Evolutionary conservation across 2,329 filamentous ascomycete genomes (phyloP), one percentile per base, ranked within the genome.

Genomic region (Cladophialophora bantiana): DNA sequence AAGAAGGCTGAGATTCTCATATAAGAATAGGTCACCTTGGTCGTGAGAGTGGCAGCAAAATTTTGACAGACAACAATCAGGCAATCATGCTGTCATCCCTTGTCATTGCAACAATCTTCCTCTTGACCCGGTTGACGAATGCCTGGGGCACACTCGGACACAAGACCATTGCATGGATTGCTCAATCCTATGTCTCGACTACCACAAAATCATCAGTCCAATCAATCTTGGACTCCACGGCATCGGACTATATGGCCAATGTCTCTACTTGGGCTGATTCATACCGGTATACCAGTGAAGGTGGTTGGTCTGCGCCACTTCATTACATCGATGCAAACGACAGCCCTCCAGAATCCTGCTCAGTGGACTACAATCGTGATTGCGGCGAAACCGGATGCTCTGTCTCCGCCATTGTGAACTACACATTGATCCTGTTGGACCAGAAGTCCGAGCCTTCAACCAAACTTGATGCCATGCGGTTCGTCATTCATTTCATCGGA

Each of bases 61-160:
- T 13, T 32, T 32, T 20, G 15, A 31, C 20, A 13, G 13, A 31
- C 32, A 40, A 36, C 3, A 26, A 13, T n/a, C 34, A 12, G 10
- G 34, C 34, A 50, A 38, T 18, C 45, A 61, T 61, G 62, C 26
- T 35, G 52, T 95, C 98, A 84, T 92, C 92, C 66, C 88, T 86
- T 0, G 98, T 98, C 76, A 92, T 99, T 71, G 83, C 98, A 59
- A 94, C 94, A 0, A 94, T 95, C 1, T 96, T 92, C 78, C 94
- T 94, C 48, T 79, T 98, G 80, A 98, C 98, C 79, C 77, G 97
- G 78, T 80, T 98, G 74, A 91, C 93, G 52, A 82, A 83, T 75
- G 68, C 82, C 7, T 87, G 85, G 85, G 84, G 84, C n/a, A 75
- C 74, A 3, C 74, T 86, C 0, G 84, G 84, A 31, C 84, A 86